phyloP scores from a whole-genome alignment of 208 protist genomes.

The Trypanosomatidae sp. region DNA sequence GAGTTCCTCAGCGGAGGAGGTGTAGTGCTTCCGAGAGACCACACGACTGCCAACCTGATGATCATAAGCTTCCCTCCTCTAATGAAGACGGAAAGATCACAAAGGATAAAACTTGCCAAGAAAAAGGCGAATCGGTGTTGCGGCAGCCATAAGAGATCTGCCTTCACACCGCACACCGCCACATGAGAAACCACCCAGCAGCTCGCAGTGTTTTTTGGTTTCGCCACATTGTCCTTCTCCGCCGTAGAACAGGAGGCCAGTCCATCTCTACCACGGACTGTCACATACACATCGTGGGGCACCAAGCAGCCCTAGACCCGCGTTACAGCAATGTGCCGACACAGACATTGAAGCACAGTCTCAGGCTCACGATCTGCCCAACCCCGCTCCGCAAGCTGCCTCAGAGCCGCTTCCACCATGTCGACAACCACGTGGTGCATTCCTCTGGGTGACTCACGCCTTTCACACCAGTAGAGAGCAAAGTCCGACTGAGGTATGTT shows the following conservation, averaged over 20 bases:
- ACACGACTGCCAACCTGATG: too few relatives aligned
- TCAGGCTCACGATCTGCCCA: background rate
- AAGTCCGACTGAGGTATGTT: background rate
- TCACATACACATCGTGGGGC: background rate
- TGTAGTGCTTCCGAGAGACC: background rate
- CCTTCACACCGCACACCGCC: background rate
- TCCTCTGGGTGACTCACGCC: background rate
- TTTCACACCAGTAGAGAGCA: background rate
- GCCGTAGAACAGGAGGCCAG: background rate
- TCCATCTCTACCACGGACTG: background rate
- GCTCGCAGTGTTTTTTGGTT: background rate
- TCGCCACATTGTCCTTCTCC: background rate
- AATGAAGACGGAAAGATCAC: background rate
- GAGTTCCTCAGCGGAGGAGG: background rate
- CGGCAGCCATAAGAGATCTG: background rate
- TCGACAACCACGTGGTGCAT: background rate
- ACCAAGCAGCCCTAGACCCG: background rate
- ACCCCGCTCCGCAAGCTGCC: background rate
- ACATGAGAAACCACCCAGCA: background rate
- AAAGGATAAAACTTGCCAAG: background rate
- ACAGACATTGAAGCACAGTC: background rate
- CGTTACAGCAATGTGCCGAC: background rate
- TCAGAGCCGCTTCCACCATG: background rate
- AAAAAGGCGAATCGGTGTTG: background rate
- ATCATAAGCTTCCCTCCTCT: too few relatives aligned